These are phyloP conservation scores for Tremella fuciformis DNA, from an alignment of 768 basidiomycete species.

Conservation along the genomic window DNA sequence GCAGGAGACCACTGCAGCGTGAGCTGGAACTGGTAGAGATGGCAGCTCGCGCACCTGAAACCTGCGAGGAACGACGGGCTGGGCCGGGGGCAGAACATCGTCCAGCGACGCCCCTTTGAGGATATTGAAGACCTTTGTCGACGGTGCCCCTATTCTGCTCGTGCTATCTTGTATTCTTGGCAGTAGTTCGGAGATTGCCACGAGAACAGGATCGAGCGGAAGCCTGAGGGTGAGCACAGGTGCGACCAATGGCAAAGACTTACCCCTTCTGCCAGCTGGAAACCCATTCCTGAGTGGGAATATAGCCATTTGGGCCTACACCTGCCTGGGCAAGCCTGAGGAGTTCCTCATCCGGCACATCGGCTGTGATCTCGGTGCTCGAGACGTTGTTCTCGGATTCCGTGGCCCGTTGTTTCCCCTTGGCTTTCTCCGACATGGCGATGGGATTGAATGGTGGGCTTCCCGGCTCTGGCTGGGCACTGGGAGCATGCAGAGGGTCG, in stretches of 20 bases:
- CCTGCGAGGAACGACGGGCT: conserved; percentile 64
- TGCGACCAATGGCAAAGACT: conserved; percentile 25
- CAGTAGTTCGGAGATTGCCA: conserved; percentile 81
- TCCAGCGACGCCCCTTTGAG: conserved; percentile 66
- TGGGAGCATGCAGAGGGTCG: conserved; percentile 31
- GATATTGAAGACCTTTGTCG: conserved; percentile 70
- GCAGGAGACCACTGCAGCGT: conserved; percentile 78
- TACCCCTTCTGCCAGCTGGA: conserved; percentile 94
- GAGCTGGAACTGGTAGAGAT: background rate
- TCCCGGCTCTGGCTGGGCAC: conserved; percentile 14
- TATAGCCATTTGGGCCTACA: conserved; percentile 84
- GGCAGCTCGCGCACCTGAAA: conserved; percentile 64
- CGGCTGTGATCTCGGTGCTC: conserved; percentile 38
- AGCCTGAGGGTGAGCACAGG: conserved; percentile 58
- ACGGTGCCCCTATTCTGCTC: conserved; percentile 62
- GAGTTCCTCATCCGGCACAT: conserved; percentile 55
- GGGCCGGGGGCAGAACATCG: conserved; percentile 70
- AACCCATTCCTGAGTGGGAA: conserved; percentile 97
- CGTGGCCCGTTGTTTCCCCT: conserved; percentile 82
- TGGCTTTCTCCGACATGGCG: conserved; percentile 72
- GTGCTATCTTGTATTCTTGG: conserved; percentile 82
- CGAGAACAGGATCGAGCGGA: conserved; percentile 80
- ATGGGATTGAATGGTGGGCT: conserved; percentile 20
- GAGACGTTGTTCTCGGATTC: conserved; percentile 26
- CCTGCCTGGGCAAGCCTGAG: conserved; percentile 67